Percentiles rank a stretch among this genome's conserved stretches.
Conservation (phyloP, 352 stramenopile species). For the Pythium apleroticum region DNA sequence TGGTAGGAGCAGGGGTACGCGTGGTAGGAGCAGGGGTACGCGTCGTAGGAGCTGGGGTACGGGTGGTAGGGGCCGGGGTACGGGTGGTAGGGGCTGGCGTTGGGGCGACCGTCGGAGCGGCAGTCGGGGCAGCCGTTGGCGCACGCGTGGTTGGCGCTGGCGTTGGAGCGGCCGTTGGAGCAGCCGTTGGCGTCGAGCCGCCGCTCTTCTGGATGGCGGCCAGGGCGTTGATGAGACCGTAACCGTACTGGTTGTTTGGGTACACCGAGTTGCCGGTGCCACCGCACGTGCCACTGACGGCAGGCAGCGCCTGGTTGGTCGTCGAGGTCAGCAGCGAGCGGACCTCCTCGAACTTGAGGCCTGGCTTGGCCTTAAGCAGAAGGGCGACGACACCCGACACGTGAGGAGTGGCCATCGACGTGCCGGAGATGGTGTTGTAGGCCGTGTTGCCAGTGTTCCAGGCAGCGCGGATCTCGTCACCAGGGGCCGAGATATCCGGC, state of each 20-base stretch:
- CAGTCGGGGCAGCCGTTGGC: background rate
- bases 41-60: background rate
- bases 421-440: conserved; percentile 24
- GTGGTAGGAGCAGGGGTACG: background rate
- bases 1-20: too few species aligned
- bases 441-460: conserved; percentile 12
- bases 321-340: background rate
- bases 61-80: background rate
- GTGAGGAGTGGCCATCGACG: conserved; percentile 34
- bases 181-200: background rate
- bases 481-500: conserved; percentile 26
- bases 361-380: conserved; percentile 24
- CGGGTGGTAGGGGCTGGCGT: background rate
- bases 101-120: background rate
- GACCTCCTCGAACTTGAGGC: conserved; percentile 17
- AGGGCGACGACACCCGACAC: conserved; percentile 29
- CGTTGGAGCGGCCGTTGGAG: background rate
- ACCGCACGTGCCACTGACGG: conserved; percentile 19
- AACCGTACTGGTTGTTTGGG: conserved; percentile 33
- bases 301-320: background rate
- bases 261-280: conserved; percentile 14
- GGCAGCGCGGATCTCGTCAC: conserved; percentile 14
- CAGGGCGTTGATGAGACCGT: conserved; percentile 26
- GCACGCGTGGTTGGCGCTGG: background rate
- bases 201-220: conserved; percentile 1